Base-by-base conservation (phyloP, 805 yeast genomes). In the Cyberlindnera misumaiensis region DNA sequence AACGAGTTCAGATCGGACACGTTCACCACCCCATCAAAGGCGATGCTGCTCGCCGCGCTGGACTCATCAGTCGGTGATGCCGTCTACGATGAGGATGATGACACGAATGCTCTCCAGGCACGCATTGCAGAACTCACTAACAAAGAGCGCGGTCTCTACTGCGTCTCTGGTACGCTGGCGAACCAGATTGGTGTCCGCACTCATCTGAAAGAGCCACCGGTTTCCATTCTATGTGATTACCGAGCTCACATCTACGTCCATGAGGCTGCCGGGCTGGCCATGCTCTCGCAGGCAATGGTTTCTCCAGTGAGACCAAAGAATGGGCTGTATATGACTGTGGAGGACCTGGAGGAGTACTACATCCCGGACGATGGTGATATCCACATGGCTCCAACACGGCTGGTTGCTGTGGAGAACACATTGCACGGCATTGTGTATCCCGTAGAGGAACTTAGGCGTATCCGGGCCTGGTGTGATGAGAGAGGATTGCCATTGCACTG, bases 181-280 rank as follows among this genome's bases (percentile, higher is more conserved):
- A 89, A 89, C 63, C 97, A 89, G 62, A 70, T 89, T 44, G 96
- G 82, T 12, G 58, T 89, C 32, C 70, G 96, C 53, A 67, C 87
- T 4, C 84, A 82, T 48, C 64, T 90, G 34, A 60, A 59, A 44
- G 90, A 83, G 54, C 96, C 96, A 13, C 95, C 95, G 3, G 80
- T 80, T 63, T 74, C 89, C n/a, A 68, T 90, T 18, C 55, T 89
- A 34, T 86, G 96, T 65, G 97, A 90, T 59, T 70, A 79, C 60
- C 70, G 96, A 44, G 80, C 90, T 11, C 97, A 89, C 54, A 80
- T 89, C 18, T 89, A 72, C 59, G 67, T 78, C 24, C 78, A 78
- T 49, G 97, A 89, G 63, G 95, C 96, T 18, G 96, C 89, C 27
- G 97, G 97, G 3, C 62, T 90, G 36, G 94, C 96, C 5, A 77